Conservation (phyloP, 768 basidiomycete genomes). For the Boletus fagicola region DNA sequence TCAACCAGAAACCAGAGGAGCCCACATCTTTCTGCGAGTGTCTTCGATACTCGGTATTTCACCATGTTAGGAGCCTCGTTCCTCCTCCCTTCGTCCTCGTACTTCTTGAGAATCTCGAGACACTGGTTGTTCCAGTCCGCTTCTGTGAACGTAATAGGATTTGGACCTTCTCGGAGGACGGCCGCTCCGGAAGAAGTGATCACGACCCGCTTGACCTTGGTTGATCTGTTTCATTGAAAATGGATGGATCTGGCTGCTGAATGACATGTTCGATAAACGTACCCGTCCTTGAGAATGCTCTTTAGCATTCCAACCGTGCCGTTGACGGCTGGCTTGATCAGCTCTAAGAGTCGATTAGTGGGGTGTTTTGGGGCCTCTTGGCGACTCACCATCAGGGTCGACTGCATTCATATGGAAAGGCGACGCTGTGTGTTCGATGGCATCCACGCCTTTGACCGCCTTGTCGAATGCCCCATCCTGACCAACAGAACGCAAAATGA, state of each 20-base stretch:
- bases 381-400: slow-evolving; percentile 39
- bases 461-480: slow-evolving; percentile 74
- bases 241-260: background rate
- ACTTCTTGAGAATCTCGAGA: slow-evolving; percentile 39
- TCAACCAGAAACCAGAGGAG: background rate
- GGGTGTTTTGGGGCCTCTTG: no score
- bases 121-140: slow-evolving; percentile 58
- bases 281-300: slow-evolving; percentile 56
- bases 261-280: slow-evolving; percentile 1
- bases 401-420: slow-evolving; percentile 50
- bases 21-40: slow-evolving; percentile 58
- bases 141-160: slow-evolving; percentile 40
- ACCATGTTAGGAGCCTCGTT: slow-evolving; percentile 32
- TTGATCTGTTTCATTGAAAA: slow-evolving; percentile 25
- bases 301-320: slow-evolving; percentile 66
- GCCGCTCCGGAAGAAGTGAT: slow-evolving; percentile 63
- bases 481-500: background rate
- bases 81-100: slow-evolving; percentile 46
- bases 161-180: slow-evolving; percentile 33
- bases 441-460: slow-evolving; percentile 73
- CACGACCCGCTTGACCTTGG: slow-evolving; percentile 61
- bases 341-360: slow-evolving; percentile 37
- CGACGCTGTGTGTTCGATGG: slow-evolving; percentile 66
- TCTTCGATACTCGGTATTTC: slow-evolving; percentile 64
- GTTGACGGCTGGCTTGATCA: slow-evolving; percentile 68